Percentiles rank a stretch among this genome's conserved stretches.
Conservation (phyloP, 2,329 filamentous ascomycete species). For the Bisporella sp. region DNA sequence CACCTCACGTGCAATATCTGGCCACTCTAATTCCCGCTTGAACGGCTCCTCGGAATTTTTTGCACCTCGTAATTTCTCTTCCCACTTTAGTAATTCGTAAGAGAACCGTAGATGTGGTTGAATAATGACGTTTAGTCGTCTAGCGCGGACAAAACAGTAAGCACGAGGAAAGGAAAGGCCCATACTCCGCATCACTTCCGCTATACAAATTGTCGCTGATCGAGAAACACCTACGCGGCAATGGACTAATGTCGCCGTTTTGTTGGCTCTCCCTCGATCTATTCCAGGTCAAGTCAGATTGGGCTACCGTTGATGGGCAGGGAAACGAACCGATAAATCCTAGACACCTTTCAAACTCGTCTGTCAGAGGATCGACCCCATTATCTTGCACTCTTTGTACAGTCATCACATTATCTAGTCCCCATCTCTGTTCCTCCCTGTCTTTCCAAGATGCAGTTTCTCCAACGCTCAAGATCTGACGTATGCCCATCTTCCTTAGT, state of each 20-base stretch:
- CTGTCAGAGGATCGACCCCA: constrained; percentile 83
- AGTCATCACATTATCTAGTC: constrained; percentile 68
- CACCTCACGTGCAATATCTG: constrained; percentile 79
- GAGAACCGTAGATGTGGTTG: constrained; percentile 93
- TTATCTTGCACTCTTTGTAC: constrained; percentile 92
- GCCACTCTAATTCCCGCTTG: constrained; percentile 84
- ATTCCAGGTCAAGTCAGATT: neutral
- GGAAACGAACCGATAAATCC: constrained; percentile 77
- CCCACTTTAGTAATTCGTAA: constrained; percentile 94
- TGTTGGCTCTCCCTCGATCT: constrained; percentile 74
- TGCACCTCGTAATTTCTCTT: constrained; percentile 60
- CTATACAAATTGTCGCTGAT: constrained; percentile 95
- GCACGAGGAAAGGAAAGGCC: constrained; percentile 81
- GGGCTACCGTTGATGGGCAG: neutral
- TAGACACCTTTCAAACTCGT: constrained; percentile 79
- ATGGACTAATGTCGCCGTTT: constrained; percentile 85
- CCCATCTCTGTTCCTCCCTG: constrained; percentile 65
- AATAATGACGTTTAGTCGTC: constrained; percentile 93
- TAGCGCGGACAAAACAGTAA: constrained; percentile 92
- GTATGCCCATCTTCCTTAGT: constrained; percentile 72
- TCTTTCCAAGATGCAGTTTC: constrained; percentile 79
- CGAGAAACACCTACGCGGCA: constrained; percentile 94
- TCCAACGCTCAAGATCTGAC: constrained; percentile 83
- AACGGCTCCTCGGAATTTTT: constrained; percentile 35
- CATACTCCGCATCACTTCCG: constrained; percentile 87